phyloP scores from a whole-genome alignment of 805 yeast species.

The Komagataella pseudopastoris region DNA sequence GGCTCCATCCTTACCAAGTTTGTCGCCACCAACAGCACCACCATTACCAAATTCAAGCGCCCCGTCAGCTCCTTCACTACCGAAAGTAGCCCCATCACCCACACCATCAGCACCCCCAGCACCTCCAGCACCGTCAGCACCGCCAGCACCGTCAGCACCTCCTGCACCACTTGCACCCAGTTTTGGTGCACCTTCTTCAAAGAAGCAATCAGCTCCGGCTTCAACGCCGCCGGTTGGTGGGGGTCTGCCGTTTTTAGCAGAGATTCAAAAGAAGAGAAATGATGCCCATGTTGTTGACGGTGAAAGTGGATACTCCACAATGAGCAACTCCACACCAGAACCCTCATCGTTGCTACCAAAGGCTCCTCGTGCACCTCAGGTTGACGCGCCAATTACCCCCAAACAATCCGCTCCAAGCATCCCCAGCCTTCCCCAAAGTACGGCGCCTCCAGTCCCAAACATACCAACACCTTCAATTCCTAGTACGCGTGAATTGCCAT shows the following conservation, averaged over 20 bases:
- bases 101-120: conserved; percentile 10
- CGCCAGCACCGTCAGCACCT: conserved; percentile 7
- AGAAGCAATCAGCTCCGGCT: conserved; percentile 12
- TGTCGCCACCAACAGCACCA: conserved; percentile 12
- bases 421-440: conserved; percentile 3
- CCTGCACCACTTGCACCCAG: conserved; percentile 13
- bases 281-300: conserved; percentile 22
- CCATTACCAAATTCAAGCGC: conserved; percentile 12
- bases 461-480: conserved; percentile 18
- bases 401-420: neutral
- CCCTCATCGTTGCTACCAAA: neutral
- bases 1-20: conserved; percentile 8
- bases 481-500: conserved; percentile 6
- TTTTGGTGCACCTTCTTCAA: conserved; percentile 12
- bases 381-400: neutral
- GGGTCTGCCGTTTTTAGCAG: conserved; percentile 34
- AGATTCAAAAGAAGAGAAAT: conserved; percentile 34
- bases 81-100: conserved; percentile 8
- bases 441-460: conserved; percentile 8
- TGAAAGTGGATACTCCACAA: conserved; percentile 6
- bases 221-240: conserved; percentile 16
- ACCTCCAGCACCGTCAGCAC: conserved; percentile 4
- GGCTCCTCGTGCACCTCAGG: neutral
- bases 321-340: conserved; percentile 8
- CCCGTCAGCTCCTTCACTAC: conserved; percentile 8